These are phyloP conservation scores for Fusarium sarcochroum DNA, from an alignment of 2,329 filamentous ascomycete genomes.

Conservation along the genomic window DNA sequence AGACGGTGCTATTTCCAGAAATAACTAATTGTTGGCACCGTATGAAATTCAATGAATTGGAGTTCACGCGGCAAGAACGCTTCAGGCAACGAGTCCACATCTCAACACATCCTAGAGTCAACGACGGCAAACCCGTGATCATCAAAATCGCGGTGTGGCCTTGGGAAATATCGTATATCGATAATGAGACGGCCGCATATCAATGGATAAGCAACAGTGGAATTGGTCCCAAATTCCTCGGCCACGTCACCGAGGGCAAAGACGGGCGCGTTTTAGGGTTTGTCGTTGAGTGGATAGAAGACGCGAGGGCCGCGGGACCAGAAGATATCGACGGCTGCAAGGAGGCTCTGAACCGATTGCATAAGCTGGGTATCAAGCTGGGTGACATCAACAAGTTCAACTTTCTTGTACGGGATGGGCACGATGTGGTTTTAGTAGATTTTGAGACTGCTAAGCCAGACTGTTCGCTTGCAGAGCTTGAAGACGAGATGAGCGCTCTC, in stretches of 20 bases:
- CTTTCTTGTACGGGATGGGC: conserved; percentile 47
- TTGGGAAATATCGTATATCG: conserved; percentile 46
- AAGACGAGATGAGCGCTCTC: conserved; percentile 45
- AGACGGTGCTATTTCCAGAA: conserved; percentile 36
- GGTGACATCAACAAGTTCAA: conserved; percentile 51
- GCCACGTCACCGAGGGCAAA: conserved; percentile 49
- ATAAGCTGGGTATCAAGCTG: conserved; percentile 48
- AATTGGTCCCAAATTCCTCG: conserved; percentile 49
- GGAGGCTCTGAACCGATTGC: conserved; percentile 43
- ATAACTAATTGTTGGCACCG: conserved; percentile 44
- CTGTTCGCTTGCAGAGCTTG: conserved; percentile 38
- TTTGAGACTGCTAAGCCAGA: conserved; percentile 45
- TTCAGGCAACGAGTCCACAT: conserved; percentile 45
- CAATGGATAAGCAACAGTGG: conserved; percentile 44
- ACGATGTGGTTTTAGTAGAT: conserved; percentile 43
- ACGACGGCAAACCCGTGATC: conserved; percentile 39
- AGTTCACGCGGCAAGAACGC: conserved; percentile 43
- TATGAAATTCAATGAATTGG: conserved; percentile 45
- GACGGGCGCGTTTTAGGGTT: conserved; percentile 48
- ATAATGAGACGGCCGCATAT: conserved; percentile 49
- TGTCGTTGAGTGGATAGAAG: conserved; percentile 42
- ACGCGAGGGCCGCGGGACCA: conserved; percentile 40
- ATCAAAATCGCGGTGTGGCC: conserved; percentile 48
- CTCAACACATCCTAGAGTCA: conserved; percentile 43
- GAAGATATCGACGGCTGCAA: conserved; percentile 44